Evolutionary conservation across 2,329 filamentous ascomycete genomes (phyloP).

Genomic region (Sclerotinia borealis): DNA sequence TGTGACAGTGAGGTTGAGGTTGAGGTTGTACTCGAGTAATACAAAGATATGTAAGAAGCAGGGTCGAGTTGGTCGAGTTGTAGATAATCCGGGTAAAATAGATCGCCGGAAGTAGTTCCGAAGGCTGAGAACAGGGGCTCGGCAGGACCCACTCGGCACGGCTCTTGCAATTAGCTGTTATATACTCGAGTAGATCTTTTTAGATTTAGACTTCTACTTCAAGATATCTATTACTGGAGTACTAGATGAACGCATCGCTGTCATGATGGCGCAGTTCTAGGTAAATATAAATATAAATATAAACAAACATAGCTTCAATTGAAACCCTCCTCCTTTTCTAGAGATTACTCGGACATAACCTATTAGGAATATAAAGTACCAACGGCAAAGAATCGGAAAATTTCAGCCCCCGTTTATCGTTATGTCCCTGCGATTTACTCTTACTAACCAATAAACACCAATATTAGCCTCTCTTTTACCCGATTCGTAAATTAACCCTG

Average conservation of each 20-base stretch:
- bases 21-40: too few species aligned
- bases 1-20: not conserved
- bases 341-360: not conserved
- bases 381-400: not conserved
- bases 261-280: too few species aligned
- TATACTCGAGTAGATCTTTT: too few species aligned
- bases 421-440: not conserved
- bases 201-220: not conserved
- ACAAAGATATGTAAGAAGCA: not conserved
- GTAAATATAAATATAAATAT: too few species aligned
- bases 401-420: not conserved
- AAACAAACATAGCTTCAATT: too few species aligned
- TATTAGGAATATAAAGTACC: not conserved
- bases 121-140: not conserved
- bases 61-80: too few species aligned
- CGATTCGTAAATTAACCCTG: slow-evolving; percentile 7
- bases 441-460: slow-evolving; percentile 3
- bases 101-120: not conserved
- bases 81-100: not conserved
- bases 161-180: not conserved
- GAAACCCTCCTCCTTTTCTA: too few species aligned
- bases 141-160: not conserved
- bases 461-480: slow-evolving; percentile 3
- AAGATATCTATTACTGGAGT: too few species aligned
- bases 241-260: too few species aligned